These are phyloP conservation scores for Moringa oleifera DNA, from an alignment of 345 rosid species.

Conservation along the genomic window DNA sequence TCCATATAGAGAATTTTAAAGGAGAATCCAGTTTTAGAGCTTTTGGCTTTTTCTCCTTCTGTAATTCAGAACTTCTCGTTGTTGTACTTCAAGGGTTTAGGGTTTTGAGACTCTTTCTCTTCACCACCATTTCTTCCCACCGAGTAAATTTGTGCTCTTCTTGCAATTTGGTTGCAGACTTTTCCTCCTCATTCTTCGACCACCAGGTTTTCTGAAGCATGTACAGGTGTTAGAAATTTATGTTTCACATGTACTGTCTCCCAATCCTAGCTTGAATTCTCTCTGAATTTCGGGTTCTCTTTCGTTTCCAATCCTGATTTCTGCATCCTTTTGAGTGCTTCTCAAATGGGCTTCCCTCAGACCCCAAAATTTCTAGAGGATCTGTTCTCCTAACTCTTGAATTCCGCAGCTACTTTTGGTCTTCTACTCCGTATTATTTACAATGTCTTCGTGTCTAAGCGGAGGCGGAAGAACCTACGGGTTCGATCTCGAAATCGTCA, in stretches of 20 bases:
- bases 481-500: slow-evolving; percentile 68
- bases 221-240: no score
- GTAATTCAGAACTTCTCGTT: slow-evolving; percentile 5
- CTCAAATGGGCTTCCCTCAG: slow-evolving; percentile 9
- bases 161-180: slow-evolving; percentile 8
- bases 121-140: neutral
- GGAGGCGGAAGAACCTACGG: slow-evolving; percentile 66
- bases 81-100: slow-evolving; percentile 38
- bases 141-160: slow-evolving; percentile 4
- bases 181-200: neutral
- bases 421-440: neutral
- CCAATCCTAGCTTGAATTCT: neutral
- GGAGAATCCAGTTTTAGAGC: slow-evolving; percentile 5
- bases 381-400: neutral
- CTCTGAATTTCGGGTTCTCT: neutral
- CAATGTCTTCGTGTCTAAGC: slow-evolving; percentile 76
- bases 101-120: slow-evolving; percentile 22
- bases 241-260: no score
- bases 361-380: slow-evolving; percentile 3
- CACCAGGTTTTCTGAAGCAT: neutral
- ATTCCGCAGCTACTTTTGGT: neutral
- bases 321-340: neutral
- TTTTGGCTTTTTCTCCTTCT: slow-evolving; percentile 32
- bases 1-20: neutral
- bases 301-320: neutral